Conservation (phyloP, 495 filamentous ascomycete genomes). For the Thermochaetoides thermophila region DNA sequence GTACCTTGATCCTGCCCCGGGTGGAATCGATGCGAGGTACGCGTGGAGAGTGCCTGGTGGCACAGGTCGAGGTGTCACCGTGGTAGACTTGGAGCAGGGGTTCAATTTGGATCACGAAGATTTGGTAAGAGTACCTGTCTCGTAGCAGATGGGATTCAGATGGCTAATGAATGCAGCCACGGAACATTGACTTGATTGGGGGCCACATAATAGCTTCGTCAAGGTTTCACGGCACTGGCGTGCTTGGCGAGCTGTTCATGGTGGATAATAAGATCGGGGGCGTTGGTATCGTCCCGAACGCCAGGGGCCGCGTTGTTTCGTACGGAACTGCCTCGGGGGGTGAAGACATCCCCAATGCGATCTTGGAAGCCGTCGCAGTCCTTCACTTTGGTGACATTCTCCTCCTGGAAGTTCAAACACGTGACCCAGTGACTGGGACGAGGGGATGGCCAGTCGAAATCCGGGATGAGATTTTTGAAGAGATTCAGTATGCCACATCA, state of each 20-base stretch:
- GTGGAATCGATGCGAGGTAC: conserved; percentile 10
- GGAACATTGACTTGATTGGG: not conserved
- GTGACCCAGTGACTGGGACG: conserved; percentile 2
- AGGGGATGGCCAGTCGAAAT: conserved; percentile 11
- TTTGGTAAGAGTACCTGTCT: conserved; percentile 1
- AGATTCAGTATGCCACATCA: conserved; percentile 7
- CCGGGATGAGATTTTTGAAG: conserved; percentile 7
- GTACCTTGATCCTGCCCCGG: conserved; percentile 7
- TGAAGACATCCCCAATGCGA: conserved; percentile 8
- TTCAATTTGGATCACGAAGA: conserved; percentile 10
- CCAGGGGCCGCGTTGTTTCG: conserved; percentile 6
- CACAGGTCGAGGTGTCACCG: conserved; percentile 3
- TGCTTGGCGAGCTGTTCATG: conserved; percentile 14
- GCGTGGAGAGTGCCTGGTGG: conserved; percentile 9
- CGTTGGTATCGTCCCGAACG: conserved; percentile 8
- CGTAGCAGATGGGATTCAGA: not conserved
- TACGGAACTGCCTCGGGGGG: not conserved
- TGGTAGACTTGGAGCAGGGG: conserved; percentile 11
- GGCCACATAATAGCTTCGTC: conserved; percentile 6
- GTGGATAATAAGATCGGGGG: conserved; percentile 11
- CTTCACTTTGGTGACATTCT: conserved; percentile 8
- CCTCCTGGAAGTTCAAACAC: conserved; percentile 10
- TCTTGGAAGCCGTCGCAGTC: conserved; percentile 8
- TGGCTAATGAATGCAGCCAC: not conserved
- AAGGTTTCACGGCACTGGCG: conserved; percentile 8